Evolutionary conservation across 306 rosid genomes (phyloP).

Genomic region (Vigna trinervia): DNA sequence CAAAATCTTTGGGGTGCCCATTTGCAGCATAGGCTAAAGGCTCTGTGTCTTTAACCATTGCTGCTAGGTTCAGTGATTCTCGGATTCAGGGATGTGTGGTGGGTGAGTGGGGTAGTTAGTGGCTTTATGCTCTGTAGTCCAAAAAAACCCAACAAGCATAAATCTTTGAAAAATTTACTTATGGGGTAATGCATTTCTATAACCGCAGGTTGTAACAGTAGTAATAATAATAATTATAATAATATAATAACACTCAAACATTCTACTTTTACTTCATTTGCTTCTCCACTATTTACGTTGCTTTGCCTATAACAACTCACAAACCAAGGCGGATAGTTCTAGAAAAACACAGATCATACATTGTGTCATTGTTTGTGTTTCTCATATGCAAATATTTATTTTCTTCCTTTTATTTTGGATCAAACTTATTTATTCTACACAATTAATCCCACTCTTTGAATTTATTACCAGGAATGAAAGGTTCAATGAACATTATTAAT

Average conservation of each 20-base stretch:
- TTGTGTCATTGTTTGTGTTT: neutral
- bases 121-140: neutral
- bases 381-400: too few relatives aligned
- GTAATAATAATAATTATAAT: neutral
- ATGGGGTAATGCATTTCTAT: constrained; percentile 16
- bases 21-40: constrained; percentile 6
- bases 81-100: constrained; percentile 13
- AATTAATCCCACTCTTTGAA: too few relatives aligned
- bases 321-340: neutral
- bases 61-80: constrained; percentile 14
- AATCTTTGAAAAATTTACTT: neutral
- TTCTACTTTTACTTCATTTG: neutral
- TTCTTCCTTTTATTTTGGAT: too few relatives aligned
- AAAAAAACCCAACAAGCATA: neutral
- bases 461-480: too few relatives aligned
- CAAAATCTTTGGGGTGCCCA: constrained; percentile 50
- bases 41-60: constrained; percentile 32
- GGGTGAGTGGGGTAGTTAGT: neutral
- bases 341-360: neutral
- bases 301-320: neutral
- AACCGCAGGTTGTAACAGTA: neutral
- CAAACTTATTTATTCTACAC: too few relatives aligned
- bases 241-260: neutral
- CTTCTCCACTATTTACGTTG: neutral
- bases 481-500: too few relatives aligned